Evolutionary conservation across 306 rosid genomes (phyloP).

Genomic region (Rubus parviflorus): DNA sequence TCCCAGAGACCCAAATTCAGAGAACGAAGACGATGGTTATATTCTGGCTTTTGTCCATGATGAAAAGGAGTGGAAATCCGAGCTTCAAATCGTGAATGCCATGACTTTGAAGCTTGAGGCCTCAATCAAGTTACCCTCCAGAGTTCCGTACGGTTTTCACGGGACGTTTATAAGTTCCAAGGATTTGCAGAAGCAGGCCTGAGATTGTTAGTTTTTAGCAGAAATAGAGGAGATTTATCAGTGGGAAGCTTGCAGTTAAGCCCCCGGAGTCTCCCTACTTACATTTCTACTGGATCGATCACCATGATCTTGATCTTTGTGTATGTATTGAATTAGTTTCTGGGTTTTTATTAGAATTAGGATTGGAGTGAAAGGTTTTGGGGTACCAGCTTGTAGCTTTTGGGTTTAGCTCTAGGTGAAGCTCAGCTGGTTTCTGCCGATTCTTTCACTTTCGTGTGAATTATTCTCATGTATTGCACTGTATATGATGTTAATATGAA

Average conservation of each 20-base stretch:
- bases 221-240: slow-evolving; percentile 49
- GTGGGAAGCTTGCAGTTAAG: slow-evolving; percentile 69
- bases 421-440: slow-evolving; percentile 90
- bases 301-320: neutral
- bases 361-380: slow-evolving; percentile 47
- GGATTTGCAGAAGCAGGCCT: slow-evolving; percentile 62
- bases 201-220: neutral
- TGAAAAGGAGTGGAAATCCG: slow-evolving; percentile 81
- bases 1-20: slow-evolving; percentile 43
- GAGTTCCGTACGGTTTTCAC: slow-evolving; percentile 96
- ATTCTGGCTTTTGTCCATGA: slow-evolving; percentile 83
- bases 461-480: neutral
- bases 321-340: neutral
- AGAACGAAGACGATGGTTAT: slow-evolving; percentile 71
- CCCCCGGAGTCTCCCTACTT: slow-evolving; percentile 79
- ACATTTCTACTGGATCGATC: neutral
- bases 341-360: slow-evolving; percentile 16
- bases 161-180: slow-evolving; percentile 76
- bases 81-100: slow-evolving; percentile 77
- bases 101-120: slow-evolving; percentile 70
- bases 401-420: slow-evolving; percentile 50
- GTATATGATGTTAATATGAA: slow-evolving; percentile 16
- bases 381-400: slow-evolving; percentile 82
- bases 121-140: slow-evolving; percentile 65
- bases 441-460: slow-evolving; percentile 45